Evolutionary conservation across 768 basidiomycete genomes (phyloP).

Genomic region (Ramaria sp.): DNA sequence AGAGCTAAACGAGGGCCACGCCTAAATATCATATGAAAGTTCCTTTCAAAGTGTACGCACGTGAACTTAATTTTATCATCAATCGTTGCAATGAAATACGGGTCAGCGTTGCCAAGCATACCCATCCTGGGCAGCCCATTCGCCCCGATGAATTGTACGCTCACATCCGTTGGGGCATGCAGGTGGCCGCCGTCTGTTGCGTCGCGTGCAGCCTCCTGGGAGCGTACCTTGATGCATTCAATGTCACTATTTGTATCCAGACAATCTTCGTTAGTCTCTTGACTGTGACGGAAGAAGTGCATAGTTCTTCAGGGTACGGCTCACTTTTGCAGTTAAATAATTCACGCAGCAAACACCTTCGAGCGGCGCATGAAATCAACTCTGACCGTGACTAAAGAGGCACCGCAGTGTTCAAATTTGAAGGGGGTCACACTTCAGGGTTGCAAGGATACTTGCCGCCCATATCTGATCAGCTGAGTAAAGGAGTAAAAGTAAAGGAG

Average conservation of each 20-base stretch:
- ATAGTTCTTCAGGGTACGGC: background rate
- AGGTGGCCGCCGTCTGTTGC: background rate
- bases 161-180: slow-evolving; percentile 9
- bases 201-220: background rate
- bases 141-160: slow-evolving; percentile 55
- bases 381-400: no score
- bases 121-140: slow-evolving; percentile 61
- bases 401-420: no score
- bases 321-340: no score
- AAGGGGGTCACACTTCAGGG: no score
- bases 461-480: no score
- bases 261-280: background rate
- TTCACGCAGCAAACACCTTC: no score
- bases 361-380: no score
- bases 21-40: background rate
- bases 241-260: background rate
- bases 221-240: slow-evolving; percentile 4
- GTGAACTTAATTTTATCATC: slow-evolving; percentile 55
- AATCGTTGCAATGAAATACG: slow-evolving; percentile 60
- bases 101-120: slow-evolving; percentile 50
- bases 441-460: no score
- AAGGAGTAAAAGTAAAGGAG: no score
- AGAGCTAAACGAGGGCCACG: slow-evolving; percentile 35
- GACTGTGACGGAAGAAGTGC: background rate
- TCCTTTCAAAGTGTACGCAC: slow-evolving; percentile 23